Evolutionary conservation across 352 stramenopile species (phyloP).

Genomic region (Globisporangium alternatum): DNA sequence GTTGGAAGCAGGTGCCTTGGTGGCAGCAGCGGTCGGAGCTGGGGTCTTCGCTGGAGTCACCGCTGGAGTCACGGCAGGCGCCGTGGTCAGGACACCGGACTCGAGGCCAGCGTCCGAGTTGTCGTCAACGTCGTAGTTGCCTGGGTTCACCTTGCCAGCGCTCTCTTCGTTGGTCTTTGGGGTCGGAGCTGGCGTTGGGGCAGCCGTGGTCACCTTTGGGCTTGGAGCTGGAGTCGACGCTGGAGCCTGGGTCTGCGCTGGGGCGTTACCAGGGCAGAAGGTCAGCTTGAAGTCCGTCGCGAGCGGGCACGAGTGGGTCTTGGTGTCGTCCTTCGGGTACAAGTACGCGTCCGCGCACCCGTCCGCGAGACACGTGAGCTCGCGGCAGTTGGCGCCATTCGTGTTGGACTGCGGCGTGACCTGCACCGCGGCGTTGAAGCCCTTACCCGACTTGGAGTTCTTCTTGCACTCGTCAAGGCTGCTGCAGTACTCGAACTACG

Average conservation of each 20-base stretch:
- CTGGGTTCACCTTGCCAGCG: conserved; percentile 14
- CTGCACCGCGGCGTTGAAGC: conserved; percentile 70
- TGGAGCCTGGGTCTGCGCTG: conserved; percentile 10
- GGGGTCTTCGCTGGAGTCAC: conserved; percentile 5
- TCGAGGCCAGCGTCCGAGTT: conserved; percentile 8
- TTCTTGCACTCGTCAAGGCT: conserved; percentile 66
- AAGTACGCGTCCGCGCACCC: conserved; percentile 66
- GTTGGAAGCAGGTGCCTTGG: neutral
- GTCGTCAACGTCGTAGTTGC: conserved; percentile 17
- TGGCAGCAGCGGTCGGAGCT: neutral
- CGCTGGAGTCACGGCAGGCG: conserved; percentile 4
- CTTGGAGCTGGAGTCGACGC: neutral
- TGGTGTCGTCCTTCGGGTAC: conserved; percentile 65
- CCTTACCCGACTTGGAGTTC: conserved; percentile 45
- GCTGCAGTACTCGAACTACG: conserved; percentile 48
- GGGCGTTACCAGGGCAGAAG: conserved; percentile 52
- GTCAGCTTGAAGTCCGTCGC: conserved; percentile 64
- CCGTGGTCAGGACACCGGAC: conserved; percentile 7
- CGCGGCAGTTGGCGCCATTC: conserved; percentile 53
- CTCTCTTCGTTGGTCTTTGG: conserved; percentile 8
- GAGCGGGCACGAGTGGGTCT: conserved; percentile 65
- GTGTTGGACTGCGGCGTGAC: conserved; percentile 54
- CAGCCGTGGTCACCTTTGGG: neutral
- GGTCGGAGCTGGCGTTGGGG: conserved; percentile 15
- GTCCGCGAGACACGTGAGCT: conserved; percentile 54